Base-by-base conservation (phyloP, 805 yeast species). In the Candida mattraensis region DNA sequence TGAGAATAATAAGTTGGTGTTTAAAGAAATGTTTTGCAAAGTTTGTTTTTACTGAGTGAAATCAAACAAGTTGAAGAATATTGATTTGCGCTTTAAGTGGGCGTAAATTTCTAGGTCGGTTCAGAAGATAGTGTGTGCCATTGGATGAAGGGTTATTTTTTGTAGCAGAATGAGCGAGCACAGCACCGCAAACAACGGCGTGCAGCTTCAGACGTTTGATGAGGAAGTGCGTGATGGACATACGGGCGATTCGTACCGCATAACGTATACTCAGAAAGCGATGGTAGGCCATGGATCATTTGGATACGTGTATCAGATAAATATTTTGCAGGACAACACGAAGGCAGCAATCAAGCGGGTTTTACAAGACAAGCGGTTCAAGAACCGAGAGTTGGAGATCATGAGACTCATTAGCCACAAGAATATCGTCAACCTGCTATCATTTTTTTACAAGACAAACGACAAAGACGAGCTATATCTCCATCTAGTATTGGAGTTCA, bases 251-350 rank as follows among this genome's bases (percentile, higher is more conserved):
- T 53, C 67, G 19, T 67, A 70, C 33, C 73, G 76, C 33, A 74
- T 91, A 37, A 77, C 80, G 31, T 87, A 86, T 64, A 83, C 89
- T 12, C 87, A 83, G 52, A 76, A 86, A 25, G 83, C 86, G 48
- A 88, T 89, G 73, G 93, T 91, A 26, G 99, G 99, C n/a, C 94
- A 87, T 62, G 99, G 99, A 8, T 89, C 98, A n/a, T 93, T 93
- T 66, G 99, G 99, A 3, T 89, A 88, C 21, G 99, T 93, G n/a
- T 88, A 87, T 58, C 93, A 87, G 49, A 87, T 96, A 5, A 79
- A 76, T 40, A 69, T 93, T 24, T 56, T 76, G 42, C 88, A 91
- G 12, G 72, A 83, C 15, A 79, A 83, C 42, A 85, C 81, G 51
- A 74, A 79, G 26, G 94, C 91, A 13, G 99, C 99, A 33, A 87